Evolutionary conservation across 2,329 filamentous ascomycete species (phyloP).

Genomic region (Ustilaginoidea virens): DNA sequence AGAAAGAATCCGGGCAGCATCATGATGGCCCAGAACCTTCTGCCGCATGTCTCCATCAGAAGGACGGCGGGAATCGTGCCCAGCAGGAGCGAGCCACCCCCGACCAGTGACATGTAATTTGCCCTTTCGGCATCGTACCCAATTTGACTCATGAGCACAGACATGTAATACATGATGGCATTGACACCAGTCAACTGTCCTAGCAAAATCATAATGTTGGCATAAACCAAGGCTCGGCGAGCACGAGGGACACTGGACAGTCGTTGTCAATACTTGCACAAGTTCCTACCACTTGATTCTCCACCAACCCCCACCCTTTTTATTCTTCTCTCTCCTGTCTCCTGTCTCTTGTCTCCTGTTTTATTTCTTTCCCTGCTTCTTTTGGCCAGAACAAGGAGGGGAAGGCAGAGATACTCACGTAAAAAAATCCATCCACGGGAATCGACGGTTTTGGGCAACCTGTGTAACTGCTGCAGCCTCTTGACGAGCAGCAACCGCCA

Average conservation of each 20-base stretch:
- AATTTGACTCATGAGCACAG: slow-evolving; percentile 48
- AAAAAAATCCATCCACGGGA: slow-evolving; percentile 60
- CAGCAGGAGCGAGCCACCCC: slow-evolving; percentile 49
- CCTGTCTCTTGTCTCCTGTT: too few species aligned
- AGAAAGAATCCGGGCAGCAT: slow-evolving; percentile 61
- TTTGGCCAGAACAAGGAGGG: too few species aligned
- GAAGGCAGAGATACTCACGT: slow-evolving; percentile 23
- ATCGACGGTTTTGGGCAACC: slow-evolving; percentile 36
- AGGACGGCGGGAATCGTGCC: slow-evolving; percentile 54
- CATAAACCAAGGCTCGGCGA: slow-evolving; percentile 50
- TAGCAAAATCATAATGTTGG: slow-evolving; percentile 54
- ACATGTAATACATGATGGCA: slow-evolving; percentile 60
- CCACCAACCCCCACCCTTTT: too few species aligned
- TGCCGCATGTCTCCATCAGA: slow-evolving; percentile 57
- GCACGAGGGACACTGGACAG: slow-evolving; percentile 36
- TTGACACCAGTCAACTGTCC: slow-evolving; percentile 60
- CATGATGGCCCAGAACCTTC: slow-evolving; percentile 58
- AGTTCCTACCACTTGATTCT: too few species aligned
- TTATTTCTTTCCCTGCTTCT: too few species aligned
- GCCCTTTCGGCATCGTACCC: slow-evolving; percentile 46
- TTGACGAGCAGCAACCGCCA: slow-evolving; percentile 45
- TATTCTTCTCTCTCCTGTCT: too few species aligned
- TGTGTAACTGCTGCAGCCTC: slow-evolving; percentile 38
- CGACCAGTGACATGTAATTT: slow-evolving; percentile 63
- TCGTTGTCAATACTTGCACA: too few species aligned